phyloP scores from a whole-genome alignment of 2,329 filamentous ascomycete species.

The Ceratocystis alfenasii region DNA sequence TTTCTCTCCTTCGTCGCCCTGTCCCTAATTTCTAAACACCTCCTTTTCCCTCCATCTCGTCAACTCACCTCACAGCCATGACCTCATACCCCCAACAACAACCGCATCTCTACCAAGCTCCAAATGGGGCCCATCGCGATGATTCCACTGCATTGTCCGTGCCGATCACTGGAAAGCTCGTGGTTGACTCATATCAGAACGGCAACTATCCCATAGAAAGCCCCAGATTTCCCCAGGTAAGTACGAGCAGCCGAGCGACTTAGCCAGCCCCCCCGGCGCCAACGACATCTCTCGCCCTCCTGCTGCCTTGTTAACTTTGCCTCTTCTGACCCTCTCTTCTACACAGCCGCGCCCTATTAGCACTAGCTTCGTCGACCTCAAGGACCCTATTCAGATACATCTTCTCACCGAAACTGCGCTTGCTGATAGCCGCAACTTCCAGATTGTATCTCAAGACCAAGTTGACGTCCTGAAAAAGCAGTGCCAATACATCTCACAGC shows the following conservation, averaged over 20 bases:
- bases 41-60: not conserved
- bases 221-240: constrained; percentile 17
- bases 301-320: not conserved
- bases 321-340: constrained; percentile 24
- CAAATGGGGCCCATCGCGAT: constrained; percentile 6
- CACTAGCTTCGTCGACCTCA: constrained; percentile 47
- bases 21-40: not conserved
- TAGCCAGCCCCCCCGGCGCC: not conserved
- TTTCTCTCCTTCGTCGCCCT: not conserved
- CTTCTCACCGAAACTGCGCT: constrained; percentile 88
- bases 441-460: constrained; percentile 81
- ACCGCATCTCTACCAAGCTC: not conserved
- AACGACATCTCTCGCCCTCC: not conserved
- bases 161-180: constrained; percentile 14
- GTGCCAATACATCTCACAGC: constrained; percentile 55
- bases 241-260: not conserved
- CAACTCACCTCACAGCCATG: not conserved
- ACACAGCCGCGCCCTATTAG: constrained; percentile 38
- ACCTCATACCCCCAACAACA: constrained; percentile 5
- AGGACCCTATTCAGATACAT: constrained; percentile 73
- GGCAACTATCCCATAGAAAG: constrained; percentile 16
- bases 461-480: constrained; percentile 88
- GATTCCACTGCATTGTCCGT: not conserved
- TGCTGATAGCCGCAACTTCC: constrained; percentile 71
- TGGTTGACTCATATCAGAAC: constrained; percentile 20